Evolutionary conservation across 2,329 filamentous ascomycete species (phyloP).

Genomic region (Ophiostoma novo-ulmi): DNA sequence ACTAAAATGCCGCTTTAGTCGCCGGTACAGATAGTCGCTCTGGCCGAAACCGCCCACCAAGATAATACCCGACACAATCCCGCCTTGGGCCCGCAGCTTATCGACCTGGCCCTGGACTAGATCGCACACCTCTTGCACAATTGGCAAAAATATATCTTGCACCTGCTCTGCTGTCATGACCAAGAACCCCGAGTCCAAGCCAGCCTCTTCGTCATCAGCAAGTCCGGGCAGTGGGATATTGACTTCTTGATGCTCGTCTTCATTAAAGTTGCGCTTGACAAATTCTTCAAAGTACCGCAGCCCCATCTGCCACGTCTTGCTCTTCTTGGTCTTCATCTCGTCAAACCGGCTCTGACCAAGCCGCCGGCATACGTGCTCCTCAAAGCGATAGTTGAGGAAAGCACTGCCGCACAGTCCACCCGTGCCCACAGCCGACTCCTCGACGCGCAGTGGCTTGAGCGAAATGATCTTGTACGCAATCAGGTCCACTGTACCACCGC

Average conservation of each 20-base stretch:
- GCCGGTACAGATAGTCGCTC: constrained; percentile 68
- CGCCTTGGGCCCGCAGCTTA: constrained; percentile 55
- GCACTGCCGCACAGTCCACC: constrained; percentile 73
- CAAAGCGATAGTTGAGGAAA: constrained; percentile 75
- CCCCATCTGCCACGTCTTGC: constrained; percentile 75
- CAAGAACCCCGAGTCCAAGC: constrained; percentile 70
- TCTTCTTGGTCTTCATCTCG: constrained; percentile 71
- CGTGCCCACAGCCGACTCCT: constrained; percentile 74
- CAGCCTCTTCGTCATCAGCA: constrained; percentile 68
- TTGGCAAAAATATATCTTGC: constrained; percentile 69
- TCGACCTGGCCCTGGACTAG: constrained; percentile 64
- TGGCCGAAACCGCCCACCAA: constrained; percentile 78
- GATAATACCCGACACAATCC: constrained; percentile 66
- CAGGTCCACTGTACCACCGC: constrained; percentile 64
- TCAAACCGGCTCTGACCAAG: constrained; percentile 64
- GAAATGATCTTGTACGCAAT: constrained; percentile 79
- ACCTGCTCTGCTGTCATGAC: constrained; percentile 65
- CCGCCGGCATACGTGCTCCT: constrained; percentile 65
- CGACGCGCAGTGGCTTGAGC: constrained; percentile 63
- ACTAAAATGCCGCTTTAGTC: constrained; percentile 64
- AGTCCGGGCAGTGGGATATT: constrained; percentile 67
- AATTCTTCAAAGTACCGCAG: constrained; percentile 78
- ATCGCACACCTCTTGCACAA: constrained; percentile 65
- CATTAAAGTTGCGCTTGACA: constrained; percentile 77
- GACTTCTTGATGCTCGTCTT: constrained; percentile 70